phyloP scores from a whole-genome alignment of 257 asterid genomes.

The Oldenlandia corymbosa region DNA sequence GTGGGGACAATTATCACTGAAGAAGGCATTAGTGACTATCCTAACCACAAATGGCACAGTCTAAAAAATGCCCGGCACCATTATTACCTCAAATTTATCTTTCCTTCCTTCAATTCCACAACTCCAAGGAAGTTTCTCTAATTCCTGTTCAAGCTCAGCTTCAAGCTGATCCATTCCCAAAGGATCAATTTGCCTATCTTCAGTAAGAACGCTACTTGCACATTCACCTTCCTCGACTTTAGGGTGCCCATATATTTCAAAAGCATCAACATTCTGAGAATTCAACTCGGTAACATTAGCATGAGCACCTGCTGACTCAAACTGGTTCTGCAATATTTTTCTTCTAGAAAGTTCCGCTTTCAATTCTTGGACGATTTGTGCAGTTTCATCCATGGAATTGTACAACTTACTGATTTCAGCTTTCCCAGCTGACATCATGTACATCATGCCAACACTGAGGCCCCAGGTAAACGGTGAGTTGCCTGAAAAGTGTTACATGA shows the following conservation, averaged over 20 bases:
- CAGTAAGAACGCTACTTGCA: slow-evolving; percentile 32
- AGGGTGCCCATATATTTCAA: slow-evolving; percentile 7
- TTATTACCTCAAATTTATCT: slow-evolving; percentile 29
- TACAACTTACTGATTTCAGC: slow-evolving; percentile 48
- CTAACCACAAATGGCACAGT: neutral
- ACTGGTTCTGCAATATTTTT: slow-evolving; percentile 18
- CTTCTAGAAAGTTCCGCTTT: slow-evolving; percentile 50
- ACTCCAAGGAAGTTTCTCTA: slow-evolving; percentile 48
- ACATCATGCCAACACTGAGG: slow-evolving; percentile 66
- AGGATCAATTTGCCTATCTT: slow-evolving; percentile 36
- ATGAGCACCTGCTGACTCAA: slow-evolving; percentile 8
- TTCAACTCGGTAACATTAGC: neutral
- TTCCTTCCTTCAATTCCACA: slow-evolving; percentile 24
- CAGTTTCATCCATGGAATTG: slow-evolving; percentile 53
- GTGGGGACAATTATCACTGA: neutral
- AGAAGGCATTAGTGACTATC: neutral
- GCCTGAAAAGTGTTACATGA: slow-evolving; percentile 30
- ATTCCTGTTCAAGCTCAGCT: slow-evolving; percentile 45
- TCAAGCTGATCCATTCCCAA: slow-evolving; percentile 52
- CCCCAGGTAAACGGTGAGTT: slow-evolving; percentile 56
- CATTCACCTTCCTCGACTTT: slow-evolving; percentile 32
- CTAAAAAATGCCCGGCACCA: neutral
- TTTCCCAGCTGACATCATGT: slow-evolving; percentile 73
- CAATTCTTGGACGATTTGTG: slow-evolving; percentile 53
- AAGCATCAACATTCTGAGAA: slow-evolving; percentile 16